A percentile compares a stretch with the other conserved stretches of the same genome.
Conservation (phyloP, 1,284 basidiomycete genomes). For the Hymenochaete sp. region DNA sequence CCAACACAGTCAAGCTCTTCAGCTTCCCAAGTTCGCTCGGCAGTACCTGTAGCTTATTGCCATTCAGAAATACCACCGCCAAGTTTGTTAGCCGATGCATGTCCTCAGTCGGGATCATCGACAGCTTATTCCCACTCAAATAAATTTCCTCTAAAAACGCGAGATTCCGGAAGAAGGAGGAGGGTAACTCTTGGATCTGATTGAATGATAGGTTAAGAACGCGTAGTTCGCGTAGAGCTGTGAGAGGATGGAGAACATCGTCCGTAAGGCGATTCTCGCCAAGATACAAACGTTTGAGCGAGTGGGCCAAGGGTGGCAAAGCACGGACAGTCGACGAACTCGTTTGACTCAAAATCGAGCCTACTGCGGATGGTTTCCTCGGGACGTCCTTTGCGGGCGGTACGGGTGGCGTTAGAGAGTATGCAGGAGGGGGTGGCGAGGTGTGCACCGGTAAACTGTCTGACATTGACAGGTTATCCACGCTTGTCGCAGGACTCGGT, state of each 20-base stretch:
- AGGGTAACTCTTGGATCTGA: constrained; percentile 84
- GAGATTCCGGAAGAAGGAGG: constrained; percentile 67
- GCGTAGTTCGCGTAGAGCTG: constrained; percentile 66
- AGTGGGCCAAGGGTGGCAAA: constrained; percentile 62
- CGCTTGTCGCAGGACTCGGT: constrained; percentile 24
- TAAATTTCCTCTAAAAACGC: constrained; percentile 77
- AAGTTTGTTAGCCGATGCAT: constrained; percentile 62
- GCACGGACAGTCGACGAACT: constrained; percentile 20
- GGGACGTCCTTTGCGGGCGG: constrained; percentile 18
- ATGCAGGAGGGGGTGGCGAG: too few relatives aligned
- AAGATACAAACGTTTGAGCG: constrained; percentile 72
- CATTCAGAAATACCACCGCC: constrained; percentile 81
- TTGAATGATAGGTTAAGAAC: constrained; percentile 95
- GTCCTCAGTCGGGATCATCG: constrained; percentile 85
- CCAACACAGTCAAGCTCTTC: constrained; percentile 72
- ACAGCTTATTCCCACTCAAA: constrained; percentile 88
- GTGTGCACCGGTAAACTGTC: too few relatives aligned
- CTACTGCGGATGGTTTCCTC: constrained; percentile 39
- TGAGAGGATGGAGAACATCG: constrained; percentile 70
- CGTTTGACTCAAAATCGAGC: constrained; percentile 24
- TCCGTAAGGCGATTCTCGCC: constrained; percentile 88
- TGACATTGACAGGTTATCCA: constrained; percentile 6
- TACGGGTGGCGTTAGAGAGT: neutral
- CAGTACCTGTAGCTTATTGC: constrained; percentile 88
- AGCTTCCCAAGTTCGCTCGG: constrained; percentile 88